phyloP scores from a whole-genome alignment of 2,329 filamentous ascomycete genomes.

The Talaromyces sp. region DNA sequence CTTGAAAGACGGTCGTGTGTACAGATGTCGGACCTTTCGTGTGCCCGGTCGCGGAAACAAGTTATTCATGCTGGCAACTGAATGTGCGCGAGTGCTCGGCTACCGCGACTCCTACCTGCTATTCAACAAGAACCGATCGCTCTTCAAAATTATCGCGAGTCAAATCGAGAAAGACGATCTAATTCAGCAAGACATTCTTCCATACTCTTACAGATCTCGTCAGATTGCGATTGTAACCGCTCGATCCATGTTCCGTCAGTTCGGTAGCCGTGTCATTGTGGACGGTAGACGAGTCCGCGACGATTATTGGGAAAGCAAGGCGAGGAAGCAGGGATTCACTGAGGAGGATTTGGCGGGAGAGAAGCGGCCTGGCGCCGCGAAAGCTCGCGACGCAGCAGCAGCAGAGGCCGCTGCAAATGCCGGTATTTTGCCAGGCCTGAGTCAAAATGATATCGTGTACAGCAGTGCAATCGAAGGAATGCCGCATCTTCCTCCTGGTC shows the following conservation, averaged over 20 bases:
- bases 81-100: slow-evolving; percentile 87
- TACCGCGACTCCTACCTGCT: slow-evolving; percentile 97
- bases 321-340: slow-evolving; percentile 94
- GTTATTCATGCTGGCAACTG: slow-evolving; percentile 97
- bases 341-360: slow-evolving; percentile 94
- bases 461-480: slow-evolving; percentile 69
- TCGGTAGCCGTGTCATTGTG: slow-evolving; percentile 88
- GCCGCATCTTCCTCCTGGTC: slow-evolving; percentile 67
- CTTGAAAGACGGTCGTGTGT: slow-evolving; percentile 76
- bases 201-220: slow-evolving; percentile 95
- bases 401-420: slow-evolving; percentile 61
- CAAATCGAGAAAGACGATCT: slow-evolving; percentile 95
- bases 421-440: slow-evolving; percentile 57
- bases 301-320: slow-evolving; percentile 98
- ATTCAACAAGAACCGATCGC: slow-evolving; percentile 96
- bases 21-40: slow-evolving; percentile 88
- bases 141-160: slow-evolving; percentile 96
- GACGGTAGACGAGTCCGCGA: slow-evolving; percentile 88
- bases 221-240: slow-evolving; percentile 98
- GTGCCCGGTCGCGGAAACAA: slow-evolving; percentile 89
- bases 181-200: slow-evolving; percentile 89
- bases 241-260: slow-evolving; percentile 97
- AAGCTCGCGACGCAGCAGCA: slow-evolving; percentile 76
- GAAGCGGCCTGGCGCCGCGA: slow-evolving; percentile 88
- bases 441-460: slow-evolving; percentile 85